phyloP scores from a whole-genome alignment of 2,329 filamentous ascomycete genomes.

The Sodiomyces alkalinus region DNA sequence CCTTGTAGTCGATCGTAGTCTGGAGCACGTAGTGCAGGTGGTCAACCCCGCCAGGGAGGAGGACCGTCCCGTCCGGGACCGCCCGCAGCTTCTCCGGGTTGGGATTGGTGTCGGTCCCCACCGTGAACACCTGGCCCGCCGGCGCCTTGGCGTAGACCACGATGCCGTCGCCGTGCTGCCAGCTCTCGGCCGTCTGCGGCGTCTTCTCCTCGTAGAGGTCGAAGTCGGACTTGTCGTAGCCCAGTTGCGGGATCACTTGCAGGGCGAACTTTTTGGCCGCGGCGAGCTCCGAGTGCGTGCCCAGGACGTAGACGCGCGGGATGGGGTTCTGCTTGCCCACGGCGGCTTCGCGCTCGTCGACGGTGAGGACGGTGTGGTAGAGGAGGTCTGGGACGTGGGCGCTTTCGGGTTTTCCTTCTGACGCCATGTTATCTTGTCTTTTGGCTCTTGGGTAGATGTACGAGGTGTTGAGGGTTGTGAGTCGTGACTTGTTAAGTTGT shows the following conservation, averaged over 20 bases:
- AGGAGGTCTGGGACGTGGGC: slow-evolving; percentile 14
- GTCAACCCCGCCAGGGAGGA: too few species aligned
- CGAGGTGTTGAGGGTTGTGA: too few species aligned
- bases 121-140: slow-evolving; percentile 20
- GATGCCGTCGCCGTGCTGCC: slow-evolving; percentile 22
- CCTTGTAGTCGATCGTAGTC: too few species aligned
- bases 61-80: too few species aligned
- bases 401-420: too few species aligned
- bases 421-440: too few species aligned
- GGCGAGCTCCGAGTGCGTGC: slow-evolving; percentile 19
- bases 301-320: slow-evolving; percentile 19
- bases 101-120: slow-evolving; percentile 22
- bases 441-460: too few species aligned
- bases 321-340: slow-evolving; percentile 11
- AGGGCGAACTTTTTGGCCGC: slow-evolving; percentile 21
- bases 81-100: too few species aligned
- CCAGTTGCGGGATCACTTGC: slow-evolving; percentile 15
- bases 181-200: slow-evolving; percentile 8
- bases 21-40: too few species aligned
- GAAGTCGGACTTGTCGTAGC: slow-evolving; percentile 22
- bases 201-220: slow-evolving; percentile 11
- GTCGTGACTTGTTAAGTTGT: too few species aligned
- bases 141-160: slow-evolving; percentile 20
- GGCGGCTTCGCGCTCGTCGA: too few species aligned
- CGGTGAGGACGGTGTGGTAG: slow-evolving; percentile 21